Evolutionary conservation across 2,329 filamentous ascomycete species (phyloP).

Genomic region (Tolypocladium ophioglossoides): DNA sequence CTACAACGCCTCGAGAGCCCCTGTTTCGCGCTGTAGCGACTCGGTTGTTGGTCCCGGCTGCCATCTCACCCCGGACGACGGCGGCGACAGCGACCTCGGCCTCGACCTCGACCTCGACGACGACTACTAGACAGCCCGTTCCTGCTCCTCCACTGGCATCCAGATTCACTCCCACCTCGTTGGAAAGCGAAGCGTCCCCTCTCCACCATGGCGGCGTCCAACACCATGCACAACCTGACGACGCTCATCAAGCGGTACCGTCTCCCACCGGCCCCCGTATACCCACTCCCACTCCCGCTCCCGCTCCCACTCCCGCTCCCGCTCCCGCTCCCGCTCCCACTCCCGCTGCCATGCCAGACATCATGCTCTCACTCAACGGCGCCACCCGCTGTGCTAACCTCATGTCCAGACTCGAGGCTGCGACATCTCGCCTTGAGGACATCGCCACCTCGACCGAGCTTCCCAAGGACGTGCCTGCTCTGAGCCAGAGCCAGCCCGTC

Average conservation of each 20-base stretch:
- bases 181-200: neutral
- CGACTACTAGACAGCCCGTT: neutral
- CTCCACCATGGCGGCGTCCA: slow-evolving; percentile 54
- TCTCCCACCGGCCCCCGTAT: neutral
- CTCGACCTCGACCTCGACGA: neutral
- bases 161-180: neutral
- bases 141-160: no score
- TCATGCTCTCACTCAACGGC: neutral
- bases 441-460: slow-evolving; percentile 71
- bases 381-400: slow-evolving; percentile 29
- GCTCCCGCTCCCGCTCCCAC: no score
- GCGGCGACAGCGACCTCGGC: neutral
- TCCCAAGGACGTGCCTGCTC: slow-evolving; percentile 37
- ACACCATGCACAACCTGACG: slow-evolving; percentile 91
- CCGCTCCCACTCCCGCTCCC: no score
- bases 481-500: slow-evolving; percentile 24
- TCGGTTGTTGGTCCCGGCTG: neutral
- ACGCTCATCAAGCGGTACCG: slow-evolving; percentile 93
- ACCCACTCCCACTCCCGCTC: neutral
- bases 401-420: slow-evolving; percentile 76
- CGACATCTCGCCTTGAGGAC: slow-evolving; percentile 90
- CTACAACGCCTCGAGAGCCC: neutral
- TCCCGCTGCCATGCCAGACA: neutral
- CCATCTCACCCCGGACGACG: neutral
- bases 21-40: neutral